phyloP scores from a whole-genome alignment of 129 eudicot genomes.

The Heracleum sosnowskyi region DNA sequence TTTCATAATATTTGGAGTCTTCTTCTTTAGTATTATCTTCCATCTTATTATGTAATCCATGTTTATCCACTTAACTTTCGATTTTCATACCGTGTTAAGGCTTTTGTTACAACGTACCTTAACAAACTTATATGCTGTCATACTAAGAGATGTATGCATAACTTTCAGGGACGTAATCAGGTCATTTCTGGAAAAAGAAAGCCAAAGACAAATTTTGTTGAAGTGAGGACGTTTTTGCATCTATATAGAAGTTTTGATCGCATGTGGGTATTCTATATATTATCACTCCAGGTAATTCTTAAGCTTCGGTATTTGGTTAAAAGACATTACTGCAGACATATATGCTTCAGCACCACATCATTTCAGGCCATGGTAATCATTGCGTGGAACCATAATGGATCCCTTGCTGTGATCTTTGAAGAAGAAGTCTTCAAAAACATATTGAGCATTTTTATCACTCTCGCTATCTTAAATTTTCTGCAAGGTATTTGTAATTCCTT shows the following conservation, averaged over 20 bases:
- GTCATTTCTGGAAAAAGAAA: conserved; percentile 55
- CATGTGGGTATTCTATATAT: conserved; percentile 82
- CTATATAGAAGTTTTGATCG: conserved; percentile 90
- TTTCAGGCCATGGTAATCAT: conserved; percentile 88
- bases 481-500: conserved; percentile 45
- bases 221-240: conserved; percentile 91
- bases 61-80: background rate
- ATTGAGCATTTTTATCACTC: conserved; percentile 82
- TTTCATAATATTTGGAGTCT: background rate
- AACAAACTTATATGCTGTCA: background rate
- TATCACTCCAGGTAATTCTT: conserved; percentile 70
- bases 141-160: conserved; percentile 12
- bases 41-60: background rate
- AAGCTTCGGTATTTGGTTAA: conserved; percentile 4
- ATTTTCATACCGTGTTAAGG: background rate
- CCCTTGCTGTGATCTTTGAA: conserved; percentile 50
- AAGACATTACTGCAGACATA: conserved; percentile 1
- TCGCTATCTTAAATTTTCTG: conserved; percentile 72
- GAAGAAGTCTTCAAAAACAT: conserved; percentile 52
- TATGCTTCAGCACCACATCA: background rate
- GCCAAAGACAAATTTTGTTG: conserved; percentile 92
- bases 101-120: background rate
- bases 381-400: conserved; percentile 77
- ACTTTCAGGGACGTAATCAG: conserved; percentile 44
- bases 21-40: background rate